Conservation (phyloP, 441 rosid genomes). For the Mallotus repandus region DNA sequence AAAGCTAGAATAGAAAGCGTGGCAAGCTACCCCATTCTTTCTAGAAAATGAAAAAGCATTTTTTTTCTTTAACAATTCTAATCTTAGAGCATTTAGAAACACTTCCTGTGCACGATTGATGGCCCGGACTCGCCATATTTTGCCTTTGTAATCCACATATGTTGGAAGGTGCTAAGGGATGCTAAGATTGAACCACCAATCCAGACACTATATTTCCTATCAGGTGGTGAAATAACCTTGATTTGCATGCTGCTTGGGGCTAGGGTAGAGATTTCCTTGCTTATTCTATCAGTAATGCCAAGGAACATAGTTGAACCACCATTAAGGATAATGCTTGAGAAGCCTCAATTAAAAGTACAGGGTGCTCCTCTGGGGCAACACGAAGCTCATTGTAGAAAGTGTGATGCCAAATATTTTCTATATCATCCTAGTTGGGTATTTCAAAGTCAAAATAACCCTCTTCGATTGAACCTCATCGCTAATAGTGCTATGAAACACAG, state of each 20-base stretch:
- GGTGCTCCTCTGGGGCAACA: constrained; percentile 59
- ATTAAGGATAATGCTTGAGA: constrained; percentile 73
- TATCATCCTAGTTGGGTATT: constrained; percentile 75
- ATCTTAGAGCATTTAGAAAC: constrained; percentile 43
- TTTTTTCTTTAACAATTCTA: constrained; percentile 18
- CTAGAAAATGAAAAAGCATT: constrained; percentile 19
- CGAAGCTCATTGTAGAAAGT: constrained; percentile 64
- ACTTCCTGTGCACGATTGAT: constrained; percentile 73
- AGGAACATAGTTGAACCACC: constrained; percentile 90
- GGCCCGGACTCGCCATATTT: constrained; percentile 67
- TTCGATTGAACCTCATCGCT: constrained; percentile 64
- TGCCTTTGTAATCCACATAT: constrained; percentile 74
- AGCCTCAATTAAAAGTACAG: constrained; percentile 56
- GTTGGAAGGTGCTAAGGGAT: constrained; percentile 90
- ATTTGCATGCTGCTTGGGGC: constrained; percentile 86
- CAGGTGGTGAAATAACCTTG: constrained; percentile 81
- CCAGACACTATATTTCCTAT: constrained; percentile 92
- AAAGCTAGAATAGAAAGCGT: constrained; percentile 32
- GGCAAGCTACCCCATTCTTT: constrained; percentile 27
- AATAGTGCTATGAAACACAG: constrained; percentile 24
- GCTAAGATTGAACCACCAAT: constrained; percentile 87
- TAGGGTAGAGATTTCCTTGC: constrained; percentile 79
- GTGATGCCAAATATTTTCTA: constrained; percentile 72
- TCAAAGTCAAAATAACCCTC: constrained; percentile 58
- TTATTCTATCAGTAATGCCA: constrained; percentile 82